phyloP scores from a whole-genome alignment of 2,329 filamentous ascomycete genomes.

The Macrophomina tecta region DNA sequence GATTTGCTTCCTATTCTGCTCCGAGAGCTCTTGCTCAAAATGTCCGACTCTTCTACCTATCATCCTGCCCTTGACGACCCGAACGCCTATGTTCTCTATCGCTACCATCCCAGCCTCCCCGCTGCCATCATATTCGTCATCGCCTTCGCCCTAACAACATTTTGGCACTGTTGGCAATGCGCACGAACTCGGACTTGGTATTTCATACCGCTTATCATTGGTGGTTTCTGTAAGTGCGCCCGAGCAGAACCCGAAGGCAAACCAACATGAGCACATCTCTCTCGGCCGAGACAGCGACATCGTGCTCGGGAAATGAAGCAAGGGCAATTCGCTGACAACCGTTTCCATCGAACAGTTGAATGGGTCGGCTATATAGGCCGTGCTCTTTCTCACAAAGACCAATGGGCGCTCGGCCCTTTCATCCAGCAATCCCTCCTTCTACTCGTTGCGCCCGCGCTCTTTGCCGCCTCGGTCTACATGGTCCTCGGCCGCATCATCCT shows the following conservation, averaged over 20 bases:
- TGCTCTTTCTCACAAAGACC: slow-evolving; percentile 44
- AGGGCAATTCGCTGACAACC: not conserved
- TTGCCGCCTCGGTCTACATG: slow-evolving; percentile 56
- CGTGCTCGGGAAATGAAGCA: slow-evolving; percentile 8
- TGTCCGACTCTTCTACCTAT: not conserved
- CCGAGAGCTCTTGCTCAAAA: not conserved
- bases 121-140: slow-evolving; percentile 39
- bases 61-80: slow-evolving; percentile 11
- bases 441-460: slow-evolving; percentile 54
- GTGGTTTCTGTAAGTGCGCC: slow-evolving; percentile 3
- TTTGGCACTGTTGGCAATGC: slow-evolving; percentile 16
- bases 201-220: slow-evolving; percentile 9
- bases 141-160: not conserved
- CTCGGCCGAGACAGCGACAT: not conserved
- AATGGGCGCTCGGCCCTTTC: slow-evolving; percentile 45
- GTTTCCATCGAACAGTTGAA: slow-evolving; percentile 50
- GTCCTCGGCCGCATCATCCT: slow-evolving; percentile 49
- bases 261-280: not conserved
- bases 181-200: slow-evolving; percentile 16
- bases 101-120: slow-evolving; percentile 39
- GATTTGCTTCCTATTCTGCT: not conserved
- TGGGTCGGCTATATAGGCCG: slow-evolving; percentile 58
- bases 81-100: slow-evolving; percentile 35
- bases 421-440: slow-evolving; percentile 53
- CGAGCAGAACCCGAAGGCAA: not conserved